These are phyloP conservation scores for Crinitomyces ghanaensis DNA, from an alignment of 805 yeast genomes.

Conservation along the genomic window DNA sequence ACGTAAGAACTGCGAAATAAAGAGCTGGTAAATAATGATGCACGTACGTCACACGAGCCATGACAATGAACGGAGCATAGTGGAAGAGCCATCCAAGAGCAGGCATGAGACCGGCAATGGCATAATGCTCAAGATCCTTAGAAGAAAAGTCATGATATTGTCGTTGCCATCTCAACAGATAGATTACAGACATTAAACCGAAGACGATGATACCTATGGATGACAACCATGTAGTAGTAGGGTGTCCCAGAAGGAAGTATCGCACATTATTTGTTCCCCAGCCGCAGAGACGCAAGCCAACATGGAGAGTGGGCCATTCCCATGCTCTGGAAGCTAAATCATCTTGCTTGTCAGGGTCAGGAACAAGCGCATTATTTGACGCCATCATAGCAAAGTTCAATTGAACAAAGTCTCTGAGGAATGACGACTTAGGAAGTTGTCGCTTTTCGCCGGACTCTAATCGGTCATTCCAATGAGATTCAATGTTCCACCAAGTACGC, in stretches of 20 bases:
- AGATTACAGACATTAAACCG: conserved; percentile 27
- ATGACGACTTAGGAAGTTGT: conserved; percentile 38
- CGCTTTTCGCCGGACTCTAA: conserved; percentile 31
- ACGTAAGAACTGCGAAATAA: conserved; percentile 80
- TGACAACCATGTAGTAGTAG: conserved; percentile 52
- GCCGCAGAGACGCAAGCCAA: conserved; percentile 66
- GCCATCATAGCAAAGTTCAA: conserved; percentile 75
- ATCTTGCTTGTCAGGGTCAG: conserved; percentile 62
- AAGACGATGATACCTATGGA: conserved; percentile 37
- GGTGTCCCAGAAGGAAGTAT: conserved; percentile 60
- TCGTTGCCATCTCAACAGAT: conserved; percentile 56
- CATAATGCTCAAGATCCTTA: conserved; percentile 30
- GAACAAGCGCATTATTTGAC: conserved; percentile 69
- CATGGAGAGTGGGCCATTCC: conserved; percentile 68
- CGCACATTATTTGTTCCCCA: conserved; percentile 49
- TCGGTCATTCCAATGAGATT: conserved; percentile 47
- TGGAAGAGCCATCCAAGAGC: conserved; percentile 86
- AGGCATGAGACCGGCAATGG: conserved; percentile 69
- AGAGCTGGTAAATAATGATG: conserved; percentile 95
- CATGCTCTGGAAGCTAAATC: conserved; percentile 65
- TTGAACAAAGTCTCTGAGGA: conserved; percentile 58
- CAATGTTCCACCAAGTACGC: conserved; percentile 73
- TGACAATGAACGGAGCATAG: conserved; percentile 74
- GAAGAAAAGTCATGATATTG: conserved; percentile 40
- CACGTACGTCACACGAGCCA: conserved; percentile 95